A percentile compares a stretch with the other conserved stretches of the same genome.
Conservation (phyloP, 768 basidiomycete genomes). For the Russula ochroleuca region DNA sequence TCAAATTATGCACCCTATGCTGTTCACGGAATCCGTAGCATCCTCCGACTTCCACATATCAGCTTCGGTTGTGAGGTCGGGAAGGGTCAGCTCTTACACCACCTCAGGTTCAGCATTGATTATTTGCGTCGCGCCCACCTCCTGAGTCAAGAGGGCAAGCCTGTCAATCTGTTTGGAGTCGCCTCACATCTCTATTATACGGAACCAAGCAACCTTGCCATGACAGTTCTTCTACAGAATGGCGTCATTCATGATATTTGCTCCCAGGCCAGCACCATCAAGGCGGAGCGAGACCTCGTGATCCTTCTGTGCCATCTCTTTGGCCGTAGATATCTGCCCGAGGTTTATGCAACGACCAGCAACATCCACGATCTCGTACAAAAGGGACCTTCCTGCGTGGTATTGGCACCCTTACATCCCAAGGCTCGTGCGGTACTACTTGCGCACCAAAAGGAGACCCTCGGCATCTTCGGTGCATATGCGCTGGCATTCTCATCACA, state of each 20-base stretch:
- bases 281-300: slow-evolving; percentile 50
- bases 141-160: slow-evolving; percentile 50
- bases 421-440: slow-evolving; percentile 41
- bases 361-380: slow-evolving; percentile 37
- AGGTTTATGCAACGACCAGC: slow-evolving; percentile 39
- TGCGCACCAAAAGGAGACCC: slow-evolving; percentile 47
- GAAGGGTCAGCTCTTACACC: slow-evolving; percentile 55
- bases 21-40: slow-evolving; percentile 45
- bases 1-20: slow-evolving; percentile 50
- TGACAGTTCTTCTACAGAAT: slow-evolving; percentile 52
- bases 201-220: slow-evolving; percentile 66
- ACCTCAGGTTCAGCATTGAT: slow-evolving; percentile 66
- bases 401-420: slow-evolving; percentile 48
- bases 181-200: slow-evolving; percentile 58
- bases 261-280: slow-evolving; percentile 35
- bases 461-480: slow-evolving; percentile 53
- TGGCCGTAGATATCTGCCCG: slow-evolving; percentile 52
- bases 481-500: slow-evolving; percentile 47
- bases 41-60: slow-evolving; percentile 56
- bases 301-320: slow-evolving; percentile 62
- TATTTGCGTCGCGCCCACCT: slow-evolving; percentile 58
- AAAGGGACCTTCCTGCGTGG: slow-evolving; percentile 52
- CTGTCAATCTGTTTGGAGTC: slow-evolving; percentile 53
- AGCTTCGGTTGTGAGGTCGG: slow-evolving; percentile 54
- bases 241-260: slow-evolving; percentile 60